A percentile compares a stretch with the other conserved stretches of the same genome.
These are phyloP conservation scores for Aureobasidium sp. DNA, from an alignment of 2,329 filamentous ascomycete species.

Conservation along the genomic window DNA sequence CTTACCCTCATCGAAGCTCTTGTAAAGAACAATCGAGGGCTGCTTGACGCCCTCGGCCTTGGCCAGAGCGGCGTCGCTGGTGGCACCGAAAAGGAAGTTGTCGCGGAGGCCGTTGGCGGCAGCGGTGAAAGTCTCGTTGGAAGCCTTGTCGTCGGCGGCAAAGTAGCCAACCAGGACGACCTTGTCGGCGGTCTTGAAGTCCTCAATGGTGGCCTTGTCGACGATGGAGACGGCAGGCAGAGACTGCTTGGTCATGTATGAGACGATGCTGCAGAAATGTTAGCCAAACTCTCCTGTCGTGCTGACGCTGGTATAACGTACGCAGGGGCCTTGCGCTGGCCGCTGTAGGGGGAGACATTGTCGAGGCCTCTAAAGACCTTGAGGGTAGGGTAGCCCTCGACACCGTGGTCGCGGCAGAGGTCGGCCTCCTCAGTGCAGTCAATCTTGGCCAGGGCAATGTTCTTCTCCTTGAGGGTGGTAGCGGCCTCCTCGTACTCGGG, in stretches of 20 bases:
- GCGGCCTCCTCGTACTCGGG: slow-evolving; percentile 86
- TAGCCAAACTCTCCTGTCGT: neutral
- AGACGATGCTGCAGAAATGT: slow-evolving; percentile 48
- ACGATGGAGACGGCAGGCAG: slow-evolving; percentile 84
- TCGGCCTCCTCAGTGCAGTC: slow-evolving; percentile 94
- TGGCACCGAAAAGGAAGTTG: slow-evolving; percentile 84
- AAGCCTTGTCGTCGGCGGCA: slow-evolving; percentile 69
- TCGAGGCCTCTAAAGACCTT: slow-evolving; percentile 96
- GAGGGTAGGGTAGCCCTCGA: slow-evolving; percentile 96
- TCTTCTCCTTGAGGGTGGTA: slow-evolving; percentile 78
- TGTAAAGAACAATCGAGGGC: slow-evolving; percentile 89
- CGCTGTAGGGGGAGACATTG: slow-evolving; percentile 73
- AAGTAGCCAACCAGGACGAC: slow-evolving; percentile 91
- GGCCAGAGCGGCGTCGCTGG: slow-evolving; percentile 74
- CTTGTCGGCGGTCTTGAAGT: slow-evolving; percentile 98
- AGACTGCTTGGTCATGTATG: slow-evolving; percentile 97
- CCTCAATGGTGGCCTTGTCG: slow-evolving; percentile 73
- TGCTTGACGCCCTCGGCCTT: slow-evolving; percentile 84
- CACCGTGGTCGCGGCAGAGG: slow-evolving; percentile 81
- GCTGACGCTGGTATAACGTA: slow-evolving; percentile 26
- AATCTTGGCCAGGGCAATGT: slow-evolving; percentile 76
- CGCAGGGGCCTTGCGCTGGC: slow-evolving; percentile 79
- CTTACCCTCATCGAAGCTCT: slow-evolving; percentile 96
- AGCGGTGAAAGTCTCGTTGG: slow-evolving; percentile 76
- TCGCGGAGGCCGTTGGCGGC: slow-evolving; percentile 74